Evolutionary conservation across 495 filamentous ascomycete genomes (phyloP), one percentile per base, ranked within the genome.

Genomic region (Penicillium silybi): DNA sequence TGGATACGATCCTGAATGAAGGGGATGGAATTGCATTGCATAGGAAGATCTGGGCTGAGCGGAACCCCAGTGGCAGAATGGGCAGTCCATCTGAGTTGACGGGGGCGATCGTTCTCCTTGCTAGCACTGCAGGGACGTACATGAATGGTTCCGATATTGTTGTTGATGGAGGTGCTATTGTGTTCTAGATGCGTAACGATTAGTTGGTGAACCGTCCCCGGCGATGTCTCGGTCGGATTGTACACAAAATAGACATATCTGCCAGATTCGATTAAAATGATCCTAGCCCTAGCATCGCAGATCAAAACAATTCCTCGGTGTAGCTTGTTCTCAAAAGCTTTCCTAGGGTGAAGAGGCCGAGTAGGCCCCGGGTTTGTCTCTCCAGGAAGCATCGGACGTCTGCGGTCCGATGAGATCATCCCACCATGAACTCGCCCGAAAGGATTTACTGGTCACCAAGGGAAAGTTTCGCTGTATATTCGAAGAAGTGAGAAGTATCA

Each of bases 71-170:
- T 75, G 74, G 76, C 19, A 77, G 89, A 17, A 78, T 93, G 44
- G 90, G 90, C 13, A 73, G 65, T 37, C 82, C 87, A 11, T 83
- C 90, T 57, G 90, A 91, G 58, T 71, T 95, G 20, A 90, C 92
- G 60, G 85, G 84, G 16, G 75, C 90, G 22, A 85, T 89, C 32
- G 84, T 92, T 37, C 87, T 88, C 67, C 73, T 96, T 45, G 83
- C 84, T 2, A 88, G 86, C 35, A 85, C 89, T 53, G 84, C 86
- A 4, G 83, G 79, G 18, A 70, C 73, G 17, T 96, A 88, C 70
- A 86, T 92, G 76, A 95, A 88, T 20, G 90, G 90, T 18, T 72
- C 80, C 49, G 85, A 93, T 71, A 77, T 90, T 57, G 76, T 87
- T 40, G 56, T 70, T 19, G 66, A 68, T 52, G 67, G 67, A 3